Evolutionary conservation across 2,329 filamentous ascomycete genomes (phyloP).

Genomic region (Trichoderma brevicompactum): DNA sequence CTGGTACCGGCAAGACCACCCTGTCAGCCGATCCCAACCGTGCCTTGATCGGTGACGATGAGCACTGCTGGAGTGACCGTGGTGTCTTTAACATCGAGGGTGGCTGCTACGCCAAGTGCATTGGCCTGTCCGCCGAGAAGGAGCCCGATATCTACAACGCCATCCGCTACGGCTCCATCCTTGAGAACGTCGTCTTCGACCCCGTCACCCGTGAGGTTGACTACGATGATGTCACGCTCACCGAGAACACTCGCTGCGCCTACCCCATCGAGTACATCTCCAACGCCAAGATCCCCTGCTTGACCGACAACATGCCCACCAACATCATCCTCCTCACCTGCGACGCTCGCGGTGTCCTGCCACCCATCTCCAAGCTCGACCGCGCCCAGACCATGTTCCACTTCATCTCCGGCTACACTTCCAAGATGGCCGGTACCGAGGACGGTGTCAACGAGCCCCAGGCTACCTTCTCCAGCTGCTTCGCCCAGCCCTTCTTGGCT

Average conservation of each 20-base stretch:
- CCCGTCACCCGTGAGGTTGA: slow-evolving; percentile 86
- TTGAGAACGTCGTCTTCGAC: slow-evolving; percentile 99
- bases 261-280: slow-evolving; percentile 99
- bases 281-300: slow-evolving; percentile 98
- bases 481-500: slow-evolving; percentile 97
- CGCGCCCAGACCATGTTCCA: slow-evolving; percentile 99
- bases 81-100: slow-evolving; percentile 99
- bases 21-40: slow-evolving; percentile 97
- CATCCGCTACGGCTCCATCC: slow-evolving; percentile 94
- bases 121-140: slow-evolving; percentile 96
- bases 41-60: slow-evolving; percentile 94
- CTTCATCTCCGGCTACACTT: slow-evolving; percentile 99
- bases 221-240: slow-evolving; percentile 93
- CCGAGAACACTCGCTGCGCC: slow-evolving; percentile 97
- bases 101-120: slow-evolving; percentile 98
- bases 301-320: slow-evolving; percentile 82
- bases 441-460: slow-evolving; percentile 96
- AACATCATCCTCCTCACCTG: slow-evolving; percentile 99
- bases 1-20: slow-evolving; percentile 98
- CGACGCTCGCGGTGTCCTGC: slow-evolving; percentile 94
- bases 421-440: slow-evolving; percentile 99
- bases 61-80: slow-evolving; percentile 98
- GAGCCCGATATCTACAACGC: slow-evolving; percentile 97
- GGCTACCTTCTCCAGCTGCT: slow-evolving; percentile 98
- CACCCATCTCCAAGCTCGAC: slow-evolving; percentile 96